phyloP scores from a whole-genome alignment of 257 asterid species.

The Cordia subcordata region DNA sequence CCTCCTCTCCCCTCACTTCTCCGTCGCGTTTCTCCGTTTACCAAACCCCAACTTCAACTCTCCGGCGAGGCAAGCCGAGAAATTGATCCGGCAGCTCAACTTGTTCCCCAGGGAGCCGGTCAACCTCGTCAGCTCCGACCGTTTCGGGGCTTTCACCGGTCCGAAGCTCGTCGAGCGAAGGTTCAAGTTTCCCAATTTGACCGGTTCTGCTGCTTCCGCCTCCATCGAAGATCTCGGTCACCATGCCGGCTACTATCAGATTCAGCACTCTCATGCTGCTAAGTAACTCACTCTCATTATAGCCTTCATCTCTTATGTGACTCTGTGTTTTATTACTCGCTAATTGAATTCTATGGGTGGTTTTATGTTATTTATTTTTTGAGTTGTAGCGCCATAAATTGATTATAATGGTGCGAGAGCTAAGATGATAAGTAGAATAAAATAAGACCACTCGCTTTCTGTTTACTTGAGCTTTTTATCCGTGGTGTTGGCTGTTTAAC shows the following conservation, averaged over 20 bases:
- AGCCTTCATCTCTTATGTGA: background rate
- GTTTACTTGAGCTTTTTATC: too few relatives aligned
- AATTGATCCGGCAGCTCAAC: constrained; percentile 61
- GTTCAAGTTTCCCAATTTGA: constrained; percentile 47
- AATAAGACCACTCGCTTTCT: too few relatives aligned
- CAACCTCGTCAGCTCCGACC: constrained; percentile 42
- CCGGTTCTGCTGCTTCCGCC: constrained; percentile 15
- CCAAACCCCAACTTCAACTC: constrained; percentile 23
- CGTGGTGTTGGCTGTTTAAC: too few relatives aligned
- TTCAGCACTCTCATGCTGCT: constrained; percentile 76
- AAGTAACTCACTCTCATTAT: constrained; percentile 33
- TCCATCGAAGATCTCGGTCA: constrained; percentile 67
- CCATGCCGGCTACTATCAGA: constrained; percentile 85
- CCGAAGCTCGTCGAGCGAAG: constrained; percentile 66
- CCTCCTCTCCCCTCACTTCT: constrained; percentile 27
- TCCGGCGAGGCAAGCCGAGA: constrained; percentile 46
- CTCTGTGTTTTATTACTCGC: background rate
- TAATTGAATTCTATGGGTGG: background rate
- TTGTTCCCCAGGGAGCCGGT: constrained; percentile 56
- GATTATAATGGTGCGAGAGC: too few relatives aligned
- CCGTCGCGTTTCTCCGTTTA: constrained; percentile 43
- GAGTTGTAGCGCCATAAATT: too few relatives aligned
- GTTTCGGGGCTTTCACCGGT: constrained; percentile 8
- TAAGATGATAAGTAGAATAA: too few relatives aligned
- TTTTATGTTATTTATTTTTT: too few relatives aligned